Evolutionary conservation across 129 eudicot genomes (phyloP).

Genomic region (Tanacetum coccineum): DNA sequence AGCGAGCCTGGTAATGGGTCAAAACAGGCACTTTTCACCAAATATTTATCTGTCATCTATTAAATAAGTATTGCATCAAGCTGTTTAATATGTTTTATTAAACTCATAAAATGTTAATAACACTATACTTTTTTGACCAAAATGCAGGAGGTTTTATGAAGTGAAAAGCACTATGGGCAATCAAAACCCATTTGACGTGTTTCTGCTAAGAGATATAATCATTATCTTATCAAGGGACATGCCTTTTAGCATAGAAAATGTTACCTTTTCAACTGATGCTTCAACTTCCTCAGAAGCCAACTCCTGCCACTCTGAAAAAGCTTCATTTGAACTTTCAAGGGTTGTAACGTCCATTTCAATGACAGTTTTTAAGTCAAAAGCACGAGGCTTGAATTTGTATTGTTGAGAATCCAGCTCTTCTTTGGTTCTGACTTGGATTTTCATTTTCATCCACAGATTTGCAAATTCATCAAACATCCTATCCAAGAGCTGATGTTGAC

Average conservation of each 20-base stretch:
- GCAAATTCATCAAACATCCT: conserved; percentile 60
- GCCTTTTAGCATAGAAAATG: not conserved
- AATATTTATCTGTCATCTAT: too few species aligned
- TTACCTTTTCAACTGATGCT: conserved; percentile 50
- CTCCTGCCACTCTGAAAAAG: conserved; percentile 84
- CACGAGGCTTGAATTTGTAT: conserved; percentile 70
- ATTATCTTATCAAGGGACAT: too few species aligned
- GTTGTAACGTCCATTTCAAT: conserved; percentile 58
- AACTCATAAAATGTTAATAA: too few species aligned
- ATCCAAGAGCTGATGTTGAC: conserved; percentile 49
- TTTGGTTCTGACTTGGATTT: conserved; percentile 41
- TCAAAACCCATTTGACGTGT: too few species aligned
- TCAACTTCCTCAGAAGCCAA: conserved; percentile 55
- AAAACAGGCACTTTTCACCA: too few species aligned
- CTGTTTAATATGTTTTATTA: too few species aligned
- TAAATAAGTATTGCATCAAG: too few species aligned
- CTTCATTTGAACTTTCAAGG: conserved; percentile 47
- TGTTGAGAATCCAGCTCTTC: conserved; percentile 58
- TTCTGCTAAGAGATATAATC: too few species aligned
- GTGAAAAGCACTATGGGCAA: too few species aligned
- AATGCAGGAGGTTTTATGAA: too few species aligned
- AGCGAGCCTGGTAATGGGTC: too few species aligned
- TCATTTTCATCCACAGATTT: conserved; percentile 62
- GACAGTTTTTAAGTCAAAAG: conserved; percentile 64
- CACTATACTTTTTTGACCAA: too few species aligned